phyloP scores from a whole-genome alignment of 2,329 filamentous ascomycete species.

The Sporothrix euskadiensis region DNA sequence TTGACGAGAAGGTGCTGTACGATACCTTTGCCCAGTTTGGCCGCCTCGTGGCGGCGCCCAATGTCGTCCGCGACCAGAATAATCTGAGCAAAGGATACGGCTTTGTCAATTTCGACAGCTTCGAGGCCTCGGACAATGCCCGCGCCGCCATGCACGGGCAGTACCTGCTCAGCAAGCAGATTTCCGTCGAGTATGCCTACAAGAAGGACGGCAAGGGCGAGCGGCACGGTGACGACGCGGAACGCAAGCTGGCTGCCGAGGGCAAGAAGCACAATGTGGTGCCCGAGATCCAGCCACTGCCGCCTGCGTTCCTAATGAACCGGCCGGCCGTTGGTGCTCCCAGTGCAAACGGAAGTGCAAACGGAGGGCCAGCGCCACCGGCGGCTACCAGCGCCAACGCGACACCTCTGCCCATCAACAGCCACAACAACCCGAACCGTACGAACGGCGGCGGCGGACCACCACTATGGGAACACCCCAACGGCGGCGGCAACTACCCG shows the following conservation, averaged over 20 bases:
- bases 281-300: slow-evolving; percentile 73
- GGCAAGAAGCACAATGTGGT: slow-evolving; percentile 93
- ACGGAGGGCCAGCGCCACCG: slow-evolving; percentile 22
- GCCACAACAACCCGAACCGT: slow-evolving; percentile 22
- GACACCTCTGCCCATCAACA: slow-evolving; percentile 27
- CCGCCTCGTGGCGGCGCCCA: slow-evolving; percentile 77
- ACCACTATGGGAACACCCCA: not conserved
- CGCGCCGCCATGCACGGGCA: slow-evolving; percentile 93
- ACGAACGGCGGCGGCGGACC: not conserved
- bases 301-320: slow-evolving; percentile 66
- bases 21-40: slow-evolving; percentile 94
- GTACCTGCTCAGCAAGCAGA: slow-evolving; percentile 95
- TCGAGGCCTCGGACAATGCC: slow-evolving; percentile 90
- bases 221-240: slow-evolving; percentile 89
- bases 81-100: slow-evolving; percentile 93
- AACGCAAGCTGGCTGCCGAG: slow-evolving; percentile 86
- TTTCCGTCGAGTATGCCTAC: slow-evolving; percentile 96
- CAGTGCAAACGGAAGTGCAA: slow-evolving; percentile 21
- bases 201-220: slow-evolving; percentile 99
- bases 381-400: slow-evolving; percentile 29
- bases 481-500: slow-evolving; percentile 1
- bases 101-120: slow-evolving; percentile 89
- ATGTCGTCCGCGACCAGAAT: slow-evolving; percentile 86
- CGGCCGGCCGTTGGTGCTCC: slow-evolving; percentile 33
- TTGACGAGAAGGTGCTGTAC: slow-evolving; percentile 93